Evolutionary conservation across 2,329 filamentous ascomycete genomes (phyloP), one percentile per base, ranked within the genome.

Genomic region (Penicillium sp.): DNA sequence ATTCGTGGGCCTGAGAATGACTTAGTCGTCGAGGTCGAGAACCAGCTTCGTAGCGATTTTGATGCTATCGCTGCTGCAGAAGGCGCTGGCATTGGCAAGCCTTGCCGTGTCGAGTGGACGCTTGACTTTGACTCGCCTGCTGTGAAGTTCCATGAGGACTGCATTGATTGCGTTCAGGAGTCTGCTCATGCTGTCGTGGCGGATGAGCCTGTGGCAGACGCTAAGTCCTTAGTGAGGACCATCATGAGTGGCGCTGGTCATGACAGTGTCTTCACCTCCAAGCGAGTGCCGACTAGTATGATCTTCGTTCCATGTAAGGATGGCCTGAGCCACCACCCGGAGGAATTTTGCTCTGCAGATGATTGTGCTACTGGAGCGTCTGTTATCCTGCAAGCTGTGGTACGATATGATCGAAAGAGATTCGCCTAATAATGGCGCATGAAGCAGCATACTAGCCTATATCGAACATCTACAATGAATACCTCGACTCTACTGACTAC

Each of bases 161-260:
- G 89, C 68, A 87, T 91, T 55, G 71, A 75, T 1, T 86, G 85
- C 35, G 87, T 91, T 9, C 79, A 82, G 48, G 78, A 82, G 43
- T 84, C 86, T 22, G 86, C 87, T 0, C 72, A 75, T 52, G 81
- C 80, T 5, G 79, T 87, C 1, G 81, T 87, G 1, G 82, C 85
- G 1, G 80, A 82, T 44, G 67, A 78, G 21, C 72, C 77, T 26
- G 63, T 61, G 26, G 46, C 63, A 21, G 66, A 73, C 24, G 68
- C 74, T 3, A 73, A 77, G 62, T 77, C 80, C 48, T 68, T 80
- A 47, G 75, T 79, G 47, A 76, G 78, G 53, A 73, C 73, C 22
- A 86, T 89, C 76, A 85, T 81, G 57, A 84, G 80, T 61, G 86
- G 86, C 24, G 86, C 86, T n/a, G 86, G 86, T 0, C 86, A 88